A percentile compares a stretch with the other conserved stretches of the same genome.
These are phyloP conservation scores for Umbilicus rupestris DNA, from an alignment of 164 flowering plant genomes.

Conservation along the genomic window DNA sequence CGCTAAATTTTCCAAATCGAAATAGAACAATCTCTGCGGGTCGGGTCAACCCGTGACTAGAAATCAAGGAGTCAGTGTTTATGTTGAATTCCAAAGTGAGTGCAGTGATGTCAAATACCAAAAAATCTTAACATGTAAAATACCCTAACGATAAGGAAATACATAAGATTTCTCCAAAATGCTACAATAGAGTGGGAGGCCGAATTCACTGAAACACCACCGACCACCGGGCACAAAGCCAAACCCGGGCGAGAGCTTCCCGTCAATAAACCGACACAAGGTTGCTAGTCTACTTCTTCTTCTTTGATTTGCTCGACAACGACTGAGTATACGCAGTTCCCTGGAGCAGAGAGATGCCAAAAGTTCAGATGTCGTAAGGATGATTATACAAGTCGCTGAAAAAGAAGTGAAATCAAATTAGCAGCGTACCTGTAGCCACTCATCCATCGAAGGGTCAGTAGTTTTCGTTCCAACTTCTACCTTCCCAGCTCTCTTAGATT, in stretches of 20 bases:
- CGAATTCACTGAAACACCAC: not conserved
- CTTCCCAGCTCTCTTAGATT: slow-evolving; percentile 80
- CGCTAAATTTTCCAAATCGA: no score
- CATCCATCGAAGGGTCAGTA: slow-evolving; percentile 73
- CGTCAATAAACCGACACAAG: not conserved
- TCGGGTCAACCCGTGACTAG: no score
- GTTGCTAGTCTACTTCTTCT: slow-evolving; percentile 48
- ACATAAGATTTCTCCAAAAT: not conserved
- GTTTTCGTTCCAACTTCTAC: slow-evolving; percentile 86
- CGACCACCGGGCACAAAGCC: no score
- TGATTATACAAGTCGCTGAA: not conserved
- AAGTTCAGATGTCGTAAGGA: not conserved
- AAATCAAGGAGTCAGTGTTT: no score
- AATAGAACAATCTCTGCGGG: no score
- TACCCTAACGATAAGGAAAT: not conserved
- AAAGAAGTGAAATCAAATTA: not conserved
- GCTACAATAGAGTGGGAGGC: not conserved
- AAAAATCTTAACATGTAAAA: not conserved
- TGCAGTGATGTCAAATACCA: no score
- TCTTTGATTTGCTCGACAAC: slow-evolving; percentile 58
- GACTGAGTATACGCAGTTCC: slow-evolving; percentile 77
- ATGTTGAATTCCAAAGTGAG: no score
- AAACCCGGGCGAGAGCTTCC: not conserved
- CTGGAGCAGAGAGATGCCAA: slow-evolving; percentile 21
- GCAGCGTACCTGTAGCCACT: slow-evolving; percentile 71